These are phyloP conservation scores for Suillus luteus DNA, from an alignment of 768 basidiomycete genomes.

Conservation along the genomic window DNA sequence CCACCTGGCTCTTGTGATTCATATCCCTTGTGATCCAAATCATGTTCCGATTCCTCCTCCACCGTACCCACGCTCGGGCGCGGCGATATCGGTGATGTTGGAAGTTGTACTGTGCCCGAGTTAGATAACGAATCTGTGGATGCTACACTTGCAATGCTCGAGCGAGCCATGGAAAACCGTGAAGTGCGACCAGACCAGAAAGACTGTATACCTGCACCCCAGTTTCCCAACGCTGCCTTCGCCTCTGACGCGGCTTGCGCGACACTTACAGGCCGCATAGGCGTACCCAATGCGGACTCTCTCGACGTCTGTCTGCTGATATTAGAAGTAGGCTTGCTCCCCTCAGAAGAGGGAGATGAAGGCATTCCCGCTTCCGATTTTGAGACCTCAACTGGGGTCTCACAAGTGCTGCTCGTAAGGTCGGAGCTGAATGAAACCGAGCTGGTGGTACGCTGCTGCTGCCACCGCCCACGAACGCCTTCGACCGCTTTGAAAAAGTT, in stretches of 20 bases:
- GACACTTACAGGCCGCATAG: slow-evolving; percentile 28
- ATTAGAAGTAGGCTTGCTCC: slow-evolving; percentile 19
- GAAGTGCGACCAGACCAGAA: slow-evolving; percentile 45
- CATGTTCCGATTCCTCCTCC: slow-evolving; percentile 27
- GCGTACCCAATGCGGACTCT: slow-evolving; percentile 25
- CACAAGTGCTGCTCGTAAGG: slow-evolving; percentile 20
- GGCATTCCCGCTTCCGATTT: slow-evolving; percentile 29
- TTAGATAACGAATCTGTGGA: slow-evolving; percentile 27
- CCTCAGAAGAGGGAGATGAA: slow-evolving; percentile 14
- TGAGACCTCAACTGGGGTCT: slow-evolving; percentile 31
- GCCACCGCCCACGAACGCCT: slow-evolving; percentile 80
- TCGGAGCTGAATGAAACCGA: slow-evolving; percentile 30
- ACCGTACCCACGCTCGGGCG: slow-evolving; percentile 28
- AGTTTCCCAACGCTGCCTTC: slow-evolving; percentile 37
- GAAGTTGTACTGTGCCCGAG: slow-evolving; percentile 12
- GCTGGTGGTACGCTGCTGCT: slow-evolving; percentile 40
- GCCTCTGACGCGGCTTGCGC: slow-evolving; percentile 37
- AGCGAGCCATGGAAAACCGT: slow-evolving; percentile 39
- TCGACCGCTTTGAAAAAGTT: slow-evolving; percentile 90
- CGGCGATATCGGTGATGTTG: slow-evolving; percentile 17
- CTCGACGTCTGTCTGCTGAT: slow-evolving; percentile 26
- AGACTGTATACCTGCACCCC: slow-evolving; percentile 51
- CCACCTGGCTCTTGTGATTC: slow-evolving; percentile 25
- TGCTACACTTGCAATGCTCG: slow-evolving; percentile 26
- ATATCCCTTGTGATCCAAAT: slow-evolving; percentile 19